Conservation (phyloP, 23 red algal species). For the Agarophyton chilense region DNA sequence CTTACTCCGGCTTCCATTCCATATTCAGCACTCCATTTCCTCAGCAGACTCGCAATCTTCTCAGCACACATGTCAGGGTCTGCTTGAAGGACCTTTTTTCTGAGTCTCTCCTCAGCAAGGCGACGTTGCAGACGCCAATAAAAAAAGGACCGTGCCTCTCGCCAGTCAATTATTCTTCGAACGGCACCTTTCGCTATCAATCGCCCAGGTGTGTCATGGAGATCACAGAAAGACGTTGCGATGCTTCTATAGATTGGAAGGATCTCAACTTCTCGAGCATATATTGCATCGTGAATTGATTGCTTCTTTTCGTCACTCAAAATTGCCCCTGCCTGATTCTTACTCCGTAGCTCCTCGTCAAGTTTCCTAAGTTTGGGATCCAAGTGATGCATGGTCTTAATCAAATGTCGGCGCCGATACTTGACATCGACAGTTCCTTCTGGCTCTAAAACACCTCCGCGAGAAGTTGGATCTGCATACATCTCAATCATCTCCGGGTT, state of each 20-base stretch:
- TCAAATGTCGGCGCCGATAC: slow-evolving; percentile 83
- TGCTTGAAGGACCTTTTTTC: slow-evolving; percentile 42
- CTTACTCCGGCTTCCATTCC: slow-evolving; percentile 45
- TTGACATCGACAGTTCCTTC: slow-evolving; percentile 99
- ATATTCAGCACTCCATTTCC: slow-evolving; percentile 80
- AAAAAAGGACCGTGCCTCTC: slow-evolving; percentile 87
- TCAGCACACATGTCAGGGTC: slow-evolving; percentile 55
- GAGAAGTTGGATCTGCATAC: slow-evolving; percentile 92
- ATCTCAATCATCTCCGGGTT: slow-evolving; percentile 98
- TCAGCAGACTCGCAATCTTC: slow-evolving; percentile 69
- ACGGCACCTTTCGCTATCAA: slow-evolving; percentile 86
- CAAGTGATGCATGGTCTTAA: slow-evolving; percentile 97
- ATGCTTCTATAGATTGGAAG: slow-evolving; percentile 89
- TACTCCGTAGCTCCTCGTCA: slow-evolving; percentile 59
- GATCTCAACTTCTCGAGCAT: slow-evolving; percentile 77
- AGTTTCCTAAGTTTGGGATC: slow-evolving; percentile 71
- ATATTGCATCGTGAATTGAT: slow-evolving; percentile 79
- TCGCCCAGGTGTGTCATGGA: slow-evolving; percentile 97
- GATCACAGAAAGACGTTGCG: slow-evolving; percentile 92
- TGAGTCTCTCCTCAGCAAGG: slow-evolving; percentile 81
- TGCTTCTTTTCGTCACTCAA: slow-evolving; percentile 73
- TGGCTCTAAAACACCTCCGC: slow-evolving; percentile 96
- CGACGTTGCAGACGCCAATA: slow-evolving; percentile 98
- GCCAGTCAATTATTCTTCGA: slow-evolving; percentile 83
- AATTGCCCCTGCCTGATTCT: slow-evolving; percentile 28